Evolutionary conservation across 2,329 filamentous ascomycete species (phyloP), one percentile per base, ranked within the genome.

Genomic region (Madurella mycetomatis): DNA sequence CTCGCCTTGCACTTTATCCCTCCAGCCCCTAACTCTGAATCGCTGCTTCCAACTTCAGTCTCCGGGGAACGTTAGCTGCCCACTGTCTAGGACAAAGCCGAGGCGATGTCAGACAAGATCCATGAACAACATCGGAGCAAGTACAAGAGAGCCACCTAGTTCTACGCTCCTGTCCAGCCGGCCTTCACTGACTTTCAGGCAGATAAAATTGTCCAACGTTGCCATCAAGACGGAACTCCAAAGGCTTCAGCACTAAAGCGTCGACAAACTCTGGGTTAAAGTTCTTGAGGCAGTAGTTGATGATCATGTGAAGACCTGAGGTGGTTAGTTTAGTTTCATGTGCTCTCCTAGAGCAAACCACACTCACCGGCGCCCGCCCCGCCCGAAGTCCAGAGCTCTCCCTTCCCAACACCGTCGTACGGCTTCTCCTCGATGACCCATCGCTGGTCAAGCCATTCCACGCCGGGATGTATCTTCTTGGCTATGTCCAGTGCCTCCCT

Each of bases 381-480:
- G 2, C 71, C 72, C 0, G 63, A 55, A 1, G 70, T 73, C 71
- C 72, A 74, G 17, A 73, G 60, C 53, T 67, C 66, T 4, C 66
- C 64, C 56, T 65, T 64, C 8, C 59, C 61, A 39, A 60, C 60
- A 13, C 59, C 62, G 2, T 64, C 61, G 31, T 54, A 62, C 19
- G 53, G 54, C 63, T 71, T 67, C 55, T 68, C 67, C 3, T 69
- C 69, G 41, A 70, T 59, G 1, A 73, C 69, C 71, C 72, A 73
- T 46, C 70, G 61, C 60, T 70, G 67, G 48, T 72, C 67, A 32
- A 65, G 39, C 72, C 72, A 74, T 54, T 73, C 66, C 0, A 65
- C 65, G 5, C 63, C 62, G 0, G 70, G 69, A 50, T 68, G 61
- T 34, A 67, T 40, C 57, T 65, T 13, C 55, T 57, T 64, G 19